A percentile compares a stretch with the other conserved stretches of the same genome.
Conservation (phyloP, 257 asterid species). For the Salvia splendens region DNA sequence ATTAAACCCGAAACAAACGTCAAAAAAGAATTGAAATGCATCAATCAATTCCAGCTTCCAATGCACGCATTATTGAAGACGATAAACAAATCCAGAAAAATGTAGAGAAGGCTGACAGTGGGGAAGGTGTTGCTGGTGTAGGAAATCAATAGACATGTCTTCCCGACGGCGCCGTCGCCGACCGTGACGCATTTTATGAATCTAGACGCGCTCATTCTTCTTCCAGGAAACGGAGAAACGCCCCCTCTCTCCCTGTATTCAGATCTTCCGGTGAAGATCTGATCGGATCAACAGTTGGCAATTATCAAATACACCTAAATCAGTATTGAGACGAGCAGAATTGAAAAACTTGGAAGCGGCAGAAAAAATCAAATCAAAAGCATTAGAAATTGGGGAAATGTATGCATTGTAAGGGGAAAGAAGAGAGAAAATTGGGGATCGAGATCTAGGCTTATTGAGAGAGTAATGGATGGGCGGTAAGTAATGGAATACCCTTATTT, state of each 20-base stretch:
- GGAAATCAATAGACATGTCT: constrained; percentile 65
- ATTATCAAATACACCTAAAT: constrained; percentile 26
- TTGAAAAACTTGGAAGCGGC: constrained; percentile 9
- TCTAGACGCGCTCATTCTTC: constrained; percentile 65
- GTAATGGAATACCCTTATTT: constrained; percentile 30
- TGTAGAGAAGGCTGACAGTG: constrained; percentile 70
- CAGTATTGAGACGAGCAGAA: constrained; percentile 1
- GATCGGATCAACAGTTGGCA: constrained; percentile 33
- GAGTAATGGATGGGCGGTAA: constrained; percentile 36
- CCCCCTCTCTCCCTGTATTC: constrained; percentile 24
- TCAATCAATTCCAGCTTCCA: not conserved
- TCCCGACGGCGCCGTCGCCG: constrained; percentile 74
- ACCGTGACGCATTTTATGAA: constrained; percentile 74
- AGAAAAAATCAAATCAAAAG: constrained; percentile 33
- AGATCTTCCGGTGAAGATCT: constrained; percentile 62
- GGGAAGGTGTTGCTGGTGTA: constrained; percentile 80
- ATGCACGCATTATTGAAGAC: not conserved
- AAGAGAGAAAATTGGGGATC: constrained; percentile 47
- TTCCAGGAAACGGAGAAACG: constrained; percentile 27
- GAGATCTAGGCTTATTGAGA: constrained; percentile 37
- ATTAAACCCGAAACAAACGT: not conserved
- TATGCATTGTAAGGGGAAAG: constrained; percentile 28
- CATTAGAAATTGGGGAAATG: constrained; percentile 28
- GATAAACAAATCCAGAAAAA: not conserved
- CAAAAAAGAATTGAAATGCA: constrained; percentile 5